Evolutionary conservation across 2,329 filamentous ascomycete genomes (phyloP), one percentile per base, ranked within the genome.

Genomic region (Pleomassaria siparia): DNA sequence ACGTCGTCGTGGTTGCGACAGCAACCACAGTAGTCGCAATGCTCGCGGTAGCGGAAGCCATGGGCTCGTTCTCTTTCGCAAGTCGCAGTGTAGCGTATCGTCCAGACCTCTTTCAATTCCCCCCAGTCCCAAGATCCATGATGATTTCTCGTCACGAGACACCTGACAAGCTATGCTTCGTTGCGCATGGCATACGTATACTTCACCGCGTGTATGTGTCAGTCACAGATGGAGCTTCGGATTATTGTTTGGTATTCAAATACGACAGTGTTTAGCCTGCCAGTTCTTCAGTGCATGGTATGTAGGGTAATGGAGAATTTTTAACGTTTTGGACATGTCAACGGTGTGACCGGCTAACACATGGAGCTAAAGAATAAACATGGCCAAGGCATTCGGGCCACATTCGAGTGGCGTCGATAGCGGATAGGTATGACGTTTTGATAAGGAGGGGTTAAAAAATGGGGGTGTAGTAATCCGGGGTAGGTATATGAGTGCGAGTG

Each of bases 381-480:
- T 47, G 22, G 44, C 39, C 26, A 36, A 26, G 28, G 24, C 20
- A 30, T 24, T 35, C 32, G 25, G 25, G 26, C 22, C n/a, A n/a
- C n/a, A n/a, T n/a, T n/a, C n/a, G n/a, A n/a, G n/a, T n/a, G n/a
- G n/a, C n/a, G n/a, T 48, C 44, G 32, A 20, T 18, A 25, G 33
- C 25, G 24, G 12, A 12, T 22, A 42, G n/a, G n/a, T n/a, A 43
- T 56, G 55, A 58, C 53, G 53, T 50, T 44, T n/a, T n/a, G n/a
- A n/a, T n/a, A n/a, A n/a, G n/a, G n/a, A n/a, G n/a, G n/a, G n/a
- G n/a, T n/a, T n/a, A n/a, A n/a, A n/a, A n/a, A n/a, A n/a, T n/a
- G n/a, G n/a, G n/a, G n/a, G n/a, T n/a, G n/a, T n/a, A 43, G 33
- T 20, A 54, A 43, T 56, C 56, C 33, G 55, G 56, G 54, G 54